Conservation (phyloP, 2,329 filamentous ascomycete genomes). For the Alternaria arbusti region DNA sequence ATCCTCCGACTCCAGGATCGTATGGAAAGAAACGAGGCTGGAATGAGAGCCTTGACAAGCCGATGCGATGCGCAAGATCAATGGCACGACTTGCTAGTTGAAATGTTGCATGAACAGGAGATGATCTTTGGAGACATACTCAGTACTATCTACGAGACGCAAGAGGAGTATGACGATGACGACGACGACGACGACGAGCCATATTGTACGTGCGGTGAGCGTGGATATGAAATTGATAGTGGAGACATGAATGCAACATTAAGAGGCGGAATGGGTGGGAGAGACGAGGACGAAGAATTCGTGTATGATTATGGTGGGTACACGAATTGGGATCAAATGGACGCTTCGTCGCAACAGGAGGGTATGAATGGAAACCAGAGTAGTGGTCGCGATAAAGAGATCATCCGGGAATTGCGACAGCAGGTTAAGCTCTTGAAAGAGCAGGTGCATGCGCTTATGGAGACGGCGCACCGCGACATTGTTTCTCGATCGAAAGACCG, state of each 20-base stretch:
- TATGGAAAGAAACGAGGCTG: neutral
- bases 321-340: slow-evolving; percentile 3
- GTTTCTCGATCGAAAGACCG: neutral
- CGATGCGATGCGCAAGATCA: neutral
- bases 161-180: neutral
- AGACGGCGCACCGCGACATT: neutral
- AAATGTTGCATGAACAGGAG: neutral
- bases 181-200: neutral
- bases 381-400: neutral
- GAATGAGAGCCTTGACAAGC: neutral
- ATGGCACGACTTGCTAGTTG: neutral
- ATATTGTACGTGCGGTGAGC: neutral
- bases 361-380: neutral
- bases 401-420: neutral
- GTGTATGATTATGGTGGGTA: slow-evolving; percentile 6
- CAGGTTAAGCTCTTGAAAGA: neutral
- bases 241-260: neutral
- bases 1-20: neutral
- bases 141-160: neutral
- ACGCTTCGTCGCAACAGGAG: neutral
- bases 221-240: neutral
- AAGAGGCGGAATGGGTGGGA: slow-evolving; percentile 4
- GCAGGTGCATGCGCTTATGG: neutral
- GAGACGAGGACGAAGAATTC: slow-evolving; percentile 8
- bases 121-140: neutral